Percentiles rank a stretch among this genome's conserved stretches.
These are phyloP conservation scores for Pyracantha coccinea DNA, from an alignment of 331 rosid genomes.

Conservation along the genomic window DNA sequence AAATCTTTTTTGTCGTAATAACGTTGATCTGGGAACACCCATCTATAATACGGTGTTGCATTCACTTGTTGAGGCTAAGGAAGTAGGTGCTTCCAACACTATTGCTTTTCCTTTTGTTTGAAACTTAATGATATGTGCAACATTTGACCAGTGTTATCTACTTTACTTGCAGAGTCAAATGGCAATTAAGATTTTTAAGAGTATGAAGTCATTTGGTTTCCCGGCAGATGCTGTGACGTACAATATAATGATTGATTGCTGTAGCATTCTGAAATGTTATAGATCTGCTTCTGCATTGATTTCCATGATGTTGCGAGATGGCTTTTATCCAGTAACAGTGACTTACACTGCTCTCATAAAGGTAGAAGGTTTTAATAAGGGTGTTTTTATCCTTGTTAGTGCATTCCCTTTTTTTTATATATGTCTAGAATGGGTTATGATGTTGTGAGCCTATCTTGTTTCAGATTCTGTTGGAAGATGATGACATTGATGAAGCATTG, in stretches of 20 bases:
- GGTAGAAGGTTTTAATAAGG: conserved; percentile 25
- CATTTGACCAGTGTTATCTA: conserved; percentile 11
- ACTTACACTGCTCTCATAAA: conserved; percentile 57
- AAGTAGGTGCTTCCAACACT: conserved; percentile 37
- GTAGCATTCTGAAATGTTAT: conserved; percentile 44
- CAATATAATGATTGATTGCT: conserved; percentile 68
- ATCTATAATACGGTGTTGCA: conserved; percentile 54
- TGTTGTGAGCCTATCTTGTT: conserved; percentile 13
- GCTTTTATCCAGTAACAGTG: conserved; percentile 41
- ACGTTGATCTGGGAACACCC: conserved; percentile 35
- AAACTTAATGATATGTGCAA: conserved; percentile 9
- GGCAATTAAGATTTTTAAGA: conserved; percentile 59
- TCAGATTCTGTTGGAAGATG: conserved; percentile 53
- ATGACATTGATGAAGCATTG: conserved; percentile 39
- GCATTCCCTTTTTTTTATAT: not conserved
- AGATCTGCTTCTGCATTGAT: conserved; percentile 59
- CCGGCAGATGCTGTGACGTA: conserved; percentile 47
- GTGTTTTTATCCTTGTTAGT: not conserved
- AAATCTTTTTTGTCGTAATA: conserved; percentile 41
- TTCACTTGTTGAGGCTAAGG: conserved; percentile 55
- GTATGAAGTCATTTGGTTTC: conserved; percentile 55
- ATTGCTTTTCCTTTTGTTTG: conserved; percentile 16
- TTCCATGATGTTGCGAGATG: conserved; percentile 68
- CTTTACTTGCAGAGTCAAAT: conserved; percentile 43
- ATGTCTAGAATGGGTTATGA: not conserved